Evolutionary conservation across 768 basidiomycete species (phyloP), one percentile per base, ranked within the genome.

Genomic region (Russula griseocarnosa): DNA sequence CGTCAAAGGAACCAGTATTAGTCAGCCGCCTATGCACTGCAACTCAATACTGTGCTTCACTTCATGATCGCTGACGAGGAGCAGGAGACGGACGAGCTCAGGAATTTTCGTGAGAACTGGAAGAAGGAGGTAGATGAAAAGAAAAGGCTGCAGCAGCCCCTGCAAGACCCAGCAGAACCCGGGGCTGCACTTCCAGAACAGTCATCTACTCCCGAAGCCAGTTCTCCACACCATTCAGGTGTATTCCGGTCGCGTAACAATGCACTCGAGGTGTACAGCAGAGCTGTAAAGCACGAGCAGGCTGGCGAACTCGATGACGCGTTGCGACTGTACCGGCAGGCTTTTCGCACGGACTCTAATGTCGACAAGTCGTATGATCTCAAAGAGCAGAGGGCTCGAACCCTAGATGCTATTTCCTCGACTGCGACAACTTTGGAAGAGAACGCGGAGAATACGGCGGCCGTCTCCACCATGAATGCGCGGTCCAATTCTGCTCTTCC

Each of bases 291-390:
- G 44, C 78, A 82, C 52, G 94, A 97, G 73, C 88, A 91, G 71
- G 76, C 75, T 50, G 85, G 92, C 44, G 77, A 88, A 63, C 77
- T 92, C 55, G 88, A 94, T 67, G 83, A 87, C 38, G 94, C 94
- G 13, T 74, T 94, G 11, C 70, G 74, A 28, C 75, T 93, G 9
- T 97, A 96, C 70, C 85, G 91, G 11, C 83, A 84, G 65, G 91
- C 91, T 2, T 94, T 94, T 73, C 83, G 87, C 58, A 75, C 88
- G 75, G 83, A 94, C 63, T 78, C 87, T 40, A 77, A 89, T 65
- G 89, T 94, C 38, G 92, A 94, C 71, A 80, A 81, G 64, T 81
- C 82, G 1, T 93, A 89, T 74, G 78, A 81, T 64, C 77, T 79
- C 47, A 79, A 85, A 64, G 86, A 90, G 70, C 76, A 70, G 49